These are phyloP conservation scores for Melampsora allii-populina DNA, from an alignment of 1,284 basidiomycete species.

Conservation along the genomic window DNA sequence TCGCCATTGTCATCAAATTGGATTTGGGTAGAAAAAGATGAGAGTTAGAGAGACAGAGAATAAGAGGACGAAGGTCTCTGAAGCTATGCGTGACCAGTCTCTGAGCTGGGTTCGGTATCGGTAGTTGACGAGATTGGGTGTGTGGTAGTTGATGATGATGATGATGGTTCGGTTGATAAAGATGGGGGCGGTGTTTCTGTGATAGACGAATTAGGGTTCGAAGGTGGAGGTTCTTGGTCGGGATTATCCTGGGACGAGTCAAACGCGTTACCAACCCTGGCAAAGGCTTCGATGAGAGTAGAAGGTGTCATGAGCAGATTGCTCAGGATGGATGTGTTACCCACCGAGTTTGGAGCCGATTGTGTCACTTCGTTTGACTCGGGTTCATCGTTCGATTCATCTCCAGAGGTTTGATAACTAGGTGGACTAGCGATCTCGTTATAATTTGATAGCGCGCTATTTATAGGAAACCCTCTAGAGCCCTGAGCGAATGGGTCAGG, in stretches of 20 bases:
- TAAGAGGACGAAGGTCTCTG: too few species aligned
- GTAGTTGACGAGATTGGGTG: not conserved
- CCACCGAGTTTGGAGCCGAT: not conserved
- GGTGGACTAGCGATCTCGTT: conserved; percentile 2
- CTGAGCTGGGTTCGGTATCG: not conserved
- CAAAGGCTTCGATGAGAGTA: conserved; percentile 8
- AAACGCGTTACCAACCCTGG: not conserved
- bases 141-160: not conserved
- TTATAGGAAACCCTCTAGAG: conserved; percentile 4
- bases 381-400: not conserved
- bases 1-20: too few species aligned
- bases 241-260: not conserved
- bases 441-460: too few species aligned
- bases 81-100: too few species aligned
- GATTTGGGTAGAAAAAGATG: too few species aligned
- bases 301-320: conserved; percentile 1
- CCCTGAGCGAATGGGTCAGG: conserved; percentile 60
- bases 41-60: too few species aligned
- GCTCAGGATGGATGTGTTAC: conserved; percentile 2
- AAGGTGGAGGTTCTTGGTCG: not conserved
- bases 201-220: not conserved
- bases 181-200: not conserved
- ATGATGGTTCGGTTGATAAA: not conserved
- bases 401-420: conserved; percentile 11
- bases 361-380: not conserved